Evolutionary conservation across 192 early-diverging fungal genomes (phyloP).

Genomic region (Allomyces arbusculus): DNA sequence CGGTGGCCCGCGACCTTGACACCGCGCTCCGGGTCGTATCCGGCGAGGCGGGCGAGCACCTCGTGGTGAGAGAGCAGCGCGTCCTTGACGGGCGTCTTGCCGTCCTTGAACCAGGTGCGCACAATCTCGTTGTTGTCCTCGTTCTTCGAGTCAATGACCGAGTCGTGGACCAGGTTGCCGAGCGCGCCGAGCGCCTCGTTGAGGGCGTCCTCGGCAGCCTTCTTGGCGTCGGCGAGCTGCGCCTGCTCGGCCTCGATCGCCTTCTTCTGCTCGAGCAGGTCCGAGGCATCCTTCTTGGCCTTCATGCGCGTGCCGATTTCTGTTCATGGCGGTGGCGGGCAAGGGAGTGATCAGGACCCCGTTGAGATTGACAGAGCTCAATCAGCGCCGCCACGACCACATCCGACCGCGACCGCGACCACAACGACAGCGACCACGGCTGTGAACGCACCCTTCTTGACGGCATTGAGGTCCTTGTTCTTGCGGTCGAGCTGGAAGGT

Average conservation of each 20-base stretch:
- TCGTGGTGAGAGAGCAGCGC: constrained; percentile 73
- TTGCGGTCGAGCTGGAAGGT: constrained; percentile 67
- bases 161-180: constrained; percentile 89
- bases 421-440: no score
- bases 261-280: constrained; percentile 54
- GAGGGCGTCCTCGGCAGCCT: constrained; percentile 49
- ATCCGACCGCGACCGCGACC: no score
- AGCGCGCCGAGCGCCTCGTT: constrained; percentile 40
- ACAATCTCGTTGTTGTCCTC: constrained; percentile 63
- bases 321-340: not conserved
- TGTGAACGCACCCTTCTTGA: constrained; percentile 38
- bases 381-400: no score
- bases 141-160: constrained; percentile 62
- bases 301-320: constrained; percentile 75
- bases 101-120: constrained; percentile 23
- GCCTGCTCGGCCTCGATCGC: constrained; percentile 50
- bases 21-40: constrained; percentile 73
- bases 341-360: no score
- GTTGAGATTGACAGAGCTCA: no score
- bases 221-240: constrained; percentile 40
- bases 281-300: constrained; percentile 65
- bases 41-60: constrained; percentile 72
- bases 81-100: constrained; percentile 34
- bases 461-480: constrained; percentile 77
- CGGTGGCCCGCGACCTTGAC: constrained; percentile 94